Evolutionary conservation across 192 early-diverging fungal genomes (phyloP).

Genomic region (Spinellus fusiger): DNA sequence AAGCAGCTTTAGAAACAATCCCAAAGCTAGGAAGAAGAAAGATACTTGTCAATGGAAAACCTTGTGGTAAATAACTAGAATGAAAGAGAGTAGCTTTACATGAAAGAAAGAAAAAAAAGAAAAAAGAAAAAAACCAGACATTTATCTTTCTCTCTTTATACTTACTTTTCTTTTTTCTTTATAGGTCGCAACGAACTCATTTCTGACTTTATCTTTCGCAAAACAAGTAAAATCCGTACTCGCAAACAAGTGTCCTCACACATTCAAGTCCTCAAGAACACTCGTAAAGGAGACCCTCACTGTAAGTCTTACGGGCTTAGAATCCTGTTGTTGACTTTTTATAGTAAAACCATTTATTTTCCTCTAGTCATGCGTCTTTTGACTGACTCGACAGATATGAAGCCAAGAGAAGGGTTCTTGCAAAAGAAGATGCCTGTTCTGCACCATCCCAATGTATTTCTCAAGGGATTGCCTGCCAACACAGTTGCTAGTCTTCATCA

Average conservation of each 20-base stretch:
- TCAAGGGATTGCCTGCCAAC: background rate
- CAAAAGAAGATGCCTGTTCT: background rate
- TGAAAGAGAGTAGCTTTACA: too few relatives aligned
- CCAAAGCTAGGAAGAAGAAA: conserved; percentile 50
- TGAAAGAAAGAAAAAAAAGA: too few relatives aligned
- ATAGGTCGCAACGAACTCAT: conserved; percentile 69
- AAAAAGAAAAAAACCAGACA: too few relatives aligned
- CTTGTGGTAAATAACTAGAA: too few relatives aligned
- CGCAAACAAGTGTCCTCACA: conserved; percentile 77
- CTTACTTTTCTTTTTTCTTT: background rate
- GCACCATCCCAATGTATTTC: background rate
- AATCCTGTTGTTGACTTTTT: background rate
- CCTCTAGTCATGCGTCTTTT: conserved; percentile 41
- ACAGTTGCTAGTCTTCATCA: too few relatives aligned
- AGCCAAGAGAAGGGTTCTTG: conserved; percentile 18
- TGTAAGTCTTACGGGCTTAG: conserved; percentile 42
- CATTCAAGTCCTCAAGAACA: conserved; percentile 73
- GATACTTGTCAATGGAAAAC: conserved; percentile 44
- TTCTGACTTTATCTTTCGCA: conserved; percentile 66
- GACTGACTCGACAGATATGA: conserved; percentile 38
- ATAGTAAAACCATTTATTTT: background rate
- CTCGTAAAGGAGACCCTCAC: conserved; percentile 50
- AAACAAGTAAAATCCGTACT: conserved; percentile 57
- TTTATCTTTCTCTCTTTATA: conserved; percentile 15
- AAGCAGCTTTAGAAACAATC: conserved; percentile 39